phyloP scores from a whole-genome alignment of 139 green algal genomes.

The Chlamydomonas incerta region DNA sequence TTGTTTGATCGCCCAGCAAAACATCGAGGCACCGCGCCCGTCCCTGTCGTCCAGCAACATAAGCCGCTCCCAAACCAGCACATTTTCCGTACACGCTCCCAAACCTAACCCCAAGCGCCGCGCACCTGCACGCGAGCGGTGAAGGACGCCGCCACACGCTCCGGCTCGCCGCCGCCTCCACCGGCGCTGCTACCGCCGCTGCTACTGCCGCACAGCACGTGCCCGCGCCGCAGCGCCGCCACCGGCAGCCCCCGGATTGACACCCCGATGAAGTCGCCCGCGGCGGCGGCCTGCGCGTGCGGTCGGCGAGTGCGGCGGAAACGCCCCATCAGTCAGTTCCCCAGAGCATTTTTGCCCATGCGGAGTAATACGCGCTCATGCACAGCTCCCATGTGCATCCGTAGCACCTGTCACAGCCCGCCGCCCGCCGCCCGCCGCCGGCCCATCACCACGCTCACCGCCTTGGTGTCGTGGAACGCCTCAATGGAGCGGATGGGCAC shows the following conservation, averaged over 20 bases:
- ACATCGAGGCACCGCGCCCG: too few species aligned
- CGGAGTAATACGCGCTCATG: too few species aligned
- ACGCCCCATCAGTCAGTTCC: too few species aligned
- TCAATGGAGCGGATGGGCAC: background rate
- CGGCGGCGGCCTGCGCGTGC: conserved; percentile 63
- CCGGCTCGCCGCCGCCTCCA: conserved; percentile 79
- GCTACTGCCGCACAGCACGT: conserved; percentile 51
- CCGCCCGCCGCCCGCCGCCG: background rate
- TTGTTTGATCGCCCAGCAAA: too few species aligned
- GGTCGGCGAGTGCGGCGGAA: too few species aligned
- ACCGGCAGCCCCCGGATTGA: conserved; percentile 72
- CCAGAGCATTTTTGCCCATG: too few species aligned
- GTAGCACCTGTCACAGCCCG: background rate
- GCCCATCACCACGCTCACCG: background rate
- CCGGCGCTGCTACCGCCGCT: too few species aligned
- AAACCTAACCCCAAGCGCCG: background rate
- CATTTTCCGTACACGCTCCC: too few species aligned
- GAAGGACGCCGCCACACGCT: conserved; percentile 72
- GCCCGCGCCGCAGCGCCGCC: conserved; percentile 73
- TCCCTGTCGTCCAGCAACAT: too few species aligned
- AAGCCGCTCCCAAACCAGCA: too few species aligned
- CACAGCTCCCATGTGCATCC: too few species aligned
- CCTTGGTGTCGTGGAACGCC: conserved; percentile 3
- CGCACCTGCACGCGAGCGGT: conserved; percentile 57
- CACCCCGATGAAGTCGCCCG: conserved; percentile 89